Base-by-base conservation (phyloP, 257 asterid species). In the Scutellaria galericulata region DNA sequence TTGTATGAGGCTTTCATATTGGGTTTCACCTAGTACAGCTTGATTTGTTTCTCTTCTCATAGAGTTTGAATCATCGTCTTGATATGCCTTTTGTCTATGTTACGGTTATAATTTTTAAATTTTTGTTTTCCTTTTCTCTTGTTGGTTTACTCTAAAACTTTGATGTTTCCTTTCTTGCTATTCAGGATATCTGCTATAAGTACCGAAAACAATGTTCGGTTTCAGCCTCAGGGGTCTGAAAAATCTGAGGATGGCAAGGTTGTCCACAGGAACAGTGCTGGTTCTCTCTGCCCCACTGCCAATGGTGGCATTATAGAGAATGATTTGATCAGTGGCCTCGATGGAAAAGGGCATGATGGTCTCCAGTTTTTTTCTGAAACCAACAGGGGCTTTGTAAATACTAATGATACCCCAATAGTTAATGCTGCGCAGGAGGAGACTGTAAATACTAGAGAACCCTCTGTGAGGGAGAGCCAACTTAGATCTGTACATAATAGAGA, bases 401-500 rank as follows among this genome's bases (percentile, higher is more conserved):
- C 77, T 79, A 73, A 79, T 64, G 89, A 79, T 54, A 66, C 78
- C 81, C 87, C 85, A 45, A 51, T 73, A 68, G 77, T 58, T 61
- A 77, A 75, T 70, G 53, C 77, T 46, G 70, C n/a, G 75, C 79
- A 74, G 37, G 86, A 71, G 71, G 86, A 73, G 75, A 77, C 66
- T 88, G 96, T 92, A 87, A 78, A 84, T 90, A 90, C 79, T 77
- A 83, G 80, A 67, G 81, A 74, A 18, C 46, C 76, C 68, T 66
- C 75, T 22, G 82, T 20, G 73, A 53, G 45, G 72, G 80, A 72
- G 68, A 65, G 79, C 68, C 86, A 77, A 76, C 62, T 73, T 60
- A 83, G 83, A 75, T 71, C 68, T 82, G 91, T 86, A 79, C 81
- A 92, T 87, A 90, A 81, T 80, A 86, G 77, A 77, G 83, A 66